These are phyloP conservation scores for Cystobasidium slooffiae DNA, from an alignment of 1,284 basidiomycete genomes.

Conservation along the genomic window DNA sequence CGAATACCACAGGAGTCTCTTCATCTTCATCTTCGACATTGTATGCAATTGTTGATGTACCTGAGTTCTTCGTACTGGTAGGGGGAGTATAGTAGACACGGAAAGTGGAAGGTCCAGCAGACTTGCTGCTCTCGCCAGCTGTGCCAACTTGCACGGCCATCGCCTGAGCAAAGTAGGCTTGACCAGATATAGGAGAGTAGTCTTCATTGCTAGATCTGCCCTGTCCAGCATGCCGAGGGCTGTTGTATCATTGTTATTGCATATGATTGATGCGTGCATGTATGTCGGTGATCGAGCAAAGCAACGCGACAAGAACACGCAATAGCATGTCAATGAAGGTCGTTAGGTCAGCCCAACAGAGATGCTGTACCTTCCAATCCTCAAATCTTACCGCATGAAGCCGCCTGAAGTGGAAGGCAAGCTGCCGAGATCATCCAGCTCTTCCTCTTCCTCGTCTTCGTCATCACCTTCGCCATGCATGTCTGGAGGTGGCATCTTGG, in stretches of 20 bases:
- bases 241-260: neutral
- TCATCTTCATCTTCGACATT: slow-evolving; percentile 10
- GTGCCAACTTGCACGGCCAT: neutral
- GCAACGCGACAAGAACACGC: no score
- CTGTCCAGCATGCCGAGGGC: neutral
- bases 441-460: slow-evolving; percentile 28
- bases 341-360: neutral
- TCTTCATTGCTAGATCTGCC: neutral
- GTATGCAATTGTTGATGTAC: no score
- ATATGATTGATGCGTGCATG: neutral
- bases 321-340: neutral
- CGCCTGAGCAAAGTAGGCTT: slow-evolving; percentile 31
- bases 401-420: slow-evolving; percentile 13
- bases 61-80: neutral
- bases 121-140: neutral
- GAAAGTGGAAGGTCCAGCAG: slow-evolving; percentile 28
- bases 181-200: slow-evolving; percentile 25
- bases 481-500: slow-evolving; percentile 20
- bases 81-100: slow-evolving; percentile 43
- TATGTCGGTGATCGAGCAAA: no score
- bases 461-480: neutral
- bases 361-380: no score
- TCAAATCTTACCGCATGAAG: slow-evolving; percentile 20
- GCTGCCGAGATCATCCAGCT: slow-evolving; percentile 35
- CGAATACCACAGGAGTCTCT: slow-evolving; percentile 65